Conservation (phyloP, 2,329 filamentous ascomycete genomes). For the Chrysoporthe deuterocubensis region DNA sequence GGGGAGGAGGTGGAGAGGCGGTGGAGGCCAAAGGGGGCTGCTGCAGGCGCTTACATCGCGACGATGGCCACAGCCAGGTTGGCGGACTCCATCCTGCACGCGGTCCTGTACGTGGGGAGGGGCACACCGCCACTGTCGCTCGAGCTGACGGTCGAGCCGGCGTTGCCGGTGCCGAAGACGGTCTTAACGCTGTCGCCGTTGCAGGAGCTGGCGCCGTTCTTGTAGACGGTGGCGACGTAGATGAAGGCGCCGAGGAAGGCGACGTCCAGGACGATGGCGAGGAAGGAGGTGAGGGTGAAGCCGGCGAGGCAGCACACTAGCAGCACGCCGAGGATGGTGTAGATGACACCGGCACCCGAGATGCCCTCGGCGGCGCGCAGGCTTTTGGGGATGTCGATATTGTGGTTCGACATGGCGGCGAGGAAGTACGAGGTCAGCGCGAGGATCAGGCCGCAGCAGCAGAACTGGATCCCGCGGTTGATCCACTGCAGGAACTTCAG, state of each 20-base stretch:
- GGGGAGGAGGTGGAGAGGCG: neutral
- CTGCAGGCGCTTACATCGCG: conserved; percentile 61
- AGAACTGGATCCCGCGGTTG: conserved; percentile 75
- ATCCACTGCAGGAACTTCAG: conserved; percentile 73
- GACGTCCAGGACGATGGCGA: conserved; percentile 77
- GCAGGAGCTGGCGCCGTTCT: conserved; percentile 70
- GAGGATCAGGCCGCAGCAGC: conserved; percentile 73
- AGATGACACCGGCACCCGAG: conserved; percentile 73
- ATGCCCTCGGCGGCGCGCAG: conserved; percentile 79
- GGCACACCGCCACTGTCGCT: conserved; percentile 54
- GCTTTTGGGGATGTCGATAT: conserved; percentile 65
- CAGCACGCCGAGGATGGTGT: conserved; percentile 72
- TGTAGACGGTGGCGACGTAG: conserved; percentile 78
- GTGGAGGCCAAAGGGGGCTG: too few species aligned
- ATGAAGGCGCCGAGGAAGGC: conserved; percentile 78
- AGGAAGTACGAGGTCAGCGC: conserved; percentile 87
- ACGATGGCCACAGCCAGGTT: conserved; percentile 79
- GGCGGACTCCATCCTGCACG: conserved; percentile 78
- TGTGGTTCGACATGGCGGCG: conserved; percentile 68
- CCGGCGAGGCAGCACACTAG: conserved; percentile 82
- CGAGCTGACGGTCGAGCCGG: conserved; percentile 51
- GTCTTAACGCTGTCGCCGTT: conserved; percentile 60
- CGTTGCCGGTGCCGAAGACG: conserved; percentile 68
- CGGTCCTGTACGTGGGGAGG: conserved; percentile 52
- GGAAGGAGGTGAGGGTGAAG: conserved; percentile 69